phyloP scores from a whole-genome alignment of 352 stramenopile species.

The Elongisporangium senticosum region DNA sequence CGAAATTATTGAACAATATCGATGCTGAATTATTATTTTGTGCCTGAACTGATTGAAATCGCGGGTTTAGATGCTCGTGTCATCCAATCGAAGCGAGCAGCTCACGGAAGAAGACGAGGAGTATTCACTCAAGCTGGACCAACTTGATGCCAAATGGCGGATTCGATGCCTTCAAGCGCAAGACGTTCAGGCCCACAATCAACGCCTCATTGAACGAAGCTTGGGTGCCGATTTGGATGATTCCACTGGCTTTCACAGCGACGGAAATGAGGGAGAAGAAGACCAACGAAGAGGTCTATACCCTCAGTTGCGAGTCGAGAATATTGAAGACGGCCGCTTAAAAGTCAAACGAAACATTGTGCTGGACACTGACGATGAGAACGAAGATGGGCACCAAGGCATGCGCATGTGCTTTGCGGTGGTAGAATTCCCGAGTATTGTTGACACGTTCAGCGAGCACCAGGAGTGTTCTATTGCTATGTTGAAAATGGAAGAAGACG shows the following conservation, averaged over 20 bases:
- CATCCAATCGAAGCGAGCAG: conserved; percentile 6
- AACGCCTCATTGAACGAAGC: conserved; percentile 9
- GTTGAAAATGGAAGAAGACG: conserved; percentile 76
- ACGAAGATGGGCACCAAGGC: conserved; percentile 50
- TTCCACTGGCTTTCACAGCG: neutral
- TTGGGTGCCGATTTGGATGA: conserved; percentile 3
- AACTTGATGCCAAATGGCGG: conserved; percentile 52
- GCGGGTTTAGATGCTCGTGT: conserved; percentile 10
- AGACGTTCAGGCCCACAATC: conserved; percentile 24
- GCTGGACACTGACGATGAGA: conserved; percentile 57
- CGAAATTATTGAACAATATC: neutral
- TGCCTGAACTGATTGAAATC: conserved; percentile 32
- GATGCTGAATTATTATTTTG: conserved; percentile 1
- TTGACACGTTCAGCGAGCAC: conserved; percentile 64
- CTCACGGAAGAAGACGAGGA: conserved; percentile 39
- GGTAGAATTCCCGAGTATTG: conserved; percentile 67
- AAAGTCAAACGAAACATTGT: conserved; percentile 54
- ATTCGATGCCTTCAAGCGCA: conserved; percentile 31
- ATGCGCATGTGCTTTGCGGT: conserved; percentile 63
- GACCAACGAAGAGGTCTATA: conserved; percentile 19
- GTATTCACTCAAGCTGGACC: conserved; percentile 38
- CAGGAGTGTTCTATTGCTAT: conserved; percentile 60
- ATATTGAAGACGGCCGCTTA: conserved; percentile 39
- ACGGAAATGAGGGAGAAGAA: conserved; percentile 16
- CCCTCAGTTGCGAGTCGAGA: conserved; percentile 51